Evolutionary conservation across 2,329 filamentous ascomycete genomes (phyloP).

Genomic region (Gnomoniopsis smithogilvyi): DNA sequence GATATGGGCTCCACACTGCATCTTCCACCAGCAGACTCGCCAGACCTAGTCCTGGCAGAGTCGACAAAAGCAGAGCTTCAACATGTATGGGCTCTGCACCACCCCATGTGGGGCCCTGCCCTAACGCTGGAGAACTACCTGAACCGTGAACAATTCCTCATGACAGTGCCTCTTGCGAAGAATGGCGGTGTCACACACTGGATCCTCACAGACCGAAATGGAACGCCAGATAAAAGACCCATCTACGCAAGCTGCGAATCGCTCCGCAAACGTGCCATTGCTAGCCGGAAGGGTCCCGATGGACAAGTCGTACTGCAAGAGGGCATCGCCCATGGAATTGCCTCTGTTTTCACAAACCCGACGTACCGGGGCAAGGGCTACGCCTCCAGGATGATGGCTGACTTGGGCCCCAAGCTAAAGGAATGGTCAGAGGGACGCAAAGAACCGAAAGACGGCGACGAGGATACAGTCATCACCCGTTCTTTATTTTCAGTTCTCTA

Average conservation of each 20-base stretch:
- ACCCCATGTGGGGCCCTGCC: conserved; percentile 56
- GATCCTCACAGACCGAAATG: conserved; percentile 54
- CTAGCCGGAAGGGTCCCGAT: conserved; percentile 33
- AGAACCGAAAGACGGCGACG: conserved; percentile 18
- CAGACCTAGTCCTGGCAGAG: conserved; percentile 46
- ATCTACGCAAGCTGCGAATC: conserved; percentile 64
- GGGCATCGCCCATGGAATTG: conserved; percentile 68
- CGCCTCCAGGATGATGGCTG: conserved; percentile 69
- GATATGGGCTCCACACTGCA: conserved; percentile 31
- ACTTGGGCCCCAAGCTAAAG: conserved; percentile 50
- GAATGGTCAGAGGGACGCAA: conserved; percentile 25
- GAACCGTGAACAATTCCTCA: conserved; percentile 55
- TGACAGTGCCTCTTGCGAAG: conserved; percentile 53
- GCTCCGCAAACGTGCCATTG: conserved; percentile 56
- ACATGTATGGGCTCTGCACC: conserved; percentile 53
- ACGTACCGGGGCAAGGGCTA: conserved; percentile 70
- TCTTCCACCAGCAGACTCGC: conserved; percentile 32
- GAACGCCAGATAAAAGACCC: conserved; percentile 40
- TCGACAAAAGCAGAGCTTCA: conserved; percentile 55
- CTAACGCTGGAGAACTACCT: conserved; percentile 55
- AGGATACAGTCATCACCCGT: conserved; percentile 30
- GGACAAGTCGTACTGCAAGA: conserved; percentile 41
- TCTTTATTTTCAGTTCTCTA: conserved; percentile 74
- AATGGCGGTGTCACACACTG: conserved; percentile 60
- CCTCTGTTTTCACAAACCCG: conserved; percentile 73